Conservation (phyloP, 306 rosid genomes). For the Oemleria cerasiformis region DNA sequence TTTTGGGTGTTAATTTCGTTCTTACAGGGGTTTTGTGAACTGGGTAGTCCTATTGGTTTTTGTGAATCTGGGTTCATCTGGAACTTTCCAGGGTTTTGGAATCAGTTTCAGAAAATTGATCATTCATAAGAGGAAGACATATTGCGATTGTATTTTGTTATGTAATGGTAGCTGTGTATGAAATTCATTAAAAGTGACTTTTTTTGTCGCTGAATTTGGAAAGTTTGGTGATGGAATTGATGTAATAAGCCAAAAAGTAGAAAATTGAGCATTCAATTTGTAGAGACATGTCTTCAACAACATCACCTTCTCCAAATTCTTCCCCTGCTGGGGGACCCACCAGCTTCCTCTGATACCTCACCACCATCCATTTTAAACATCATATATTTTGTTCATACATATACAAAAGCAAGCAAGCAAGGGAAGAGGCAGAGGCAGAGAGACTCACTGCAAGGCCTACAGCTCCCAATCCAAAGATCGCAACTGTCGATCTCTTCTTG, state of each 20-base stretch:
- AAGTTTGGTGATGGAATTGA: constrained; percentile 28
- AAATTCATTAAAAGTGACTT: constrained; percentile 12
- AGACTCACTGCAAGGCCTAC: constrained; percentile 64
- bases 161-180: constrained; percentile 12
- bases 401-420: neutral
- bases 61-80: constrained; percentile 19
- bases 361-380: too few relatives aligned
- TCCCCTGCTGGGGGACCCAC: too few relatives aligned
- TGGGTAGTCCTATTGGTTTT: constrained; percentile 18
- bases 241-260: constrained; percentile 17
- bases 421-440: neutral
- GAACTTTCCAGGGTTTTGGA: constrained; percentile 13
- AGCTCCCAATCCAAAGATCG: constrained; percentile 68
- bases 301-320: too few relatives aligned
- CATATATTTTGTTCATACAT: neutral
- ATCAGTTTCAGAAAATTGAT: neutral
- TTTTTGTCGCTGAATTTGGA: constrained; percentile 13
- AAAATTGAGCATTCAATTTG: constrained; percentile 6
- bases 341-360: too few relatives aligned
- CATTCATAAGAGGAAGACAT: neutral
- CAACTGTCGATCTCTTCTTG: constrained; percentile 59
- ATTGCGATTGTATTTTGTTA: constrained; percentile 24
- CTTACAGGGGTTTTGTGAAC: constrained; percentile 6
- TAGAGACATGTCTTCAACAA: too few relatives aligned
- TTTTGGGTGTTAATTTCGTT: constrained; percentile 13